phyloP scores from a whole-genome alignment of 768 basidiomycete genomes.

The Glaciozyma martinii region DNA sequence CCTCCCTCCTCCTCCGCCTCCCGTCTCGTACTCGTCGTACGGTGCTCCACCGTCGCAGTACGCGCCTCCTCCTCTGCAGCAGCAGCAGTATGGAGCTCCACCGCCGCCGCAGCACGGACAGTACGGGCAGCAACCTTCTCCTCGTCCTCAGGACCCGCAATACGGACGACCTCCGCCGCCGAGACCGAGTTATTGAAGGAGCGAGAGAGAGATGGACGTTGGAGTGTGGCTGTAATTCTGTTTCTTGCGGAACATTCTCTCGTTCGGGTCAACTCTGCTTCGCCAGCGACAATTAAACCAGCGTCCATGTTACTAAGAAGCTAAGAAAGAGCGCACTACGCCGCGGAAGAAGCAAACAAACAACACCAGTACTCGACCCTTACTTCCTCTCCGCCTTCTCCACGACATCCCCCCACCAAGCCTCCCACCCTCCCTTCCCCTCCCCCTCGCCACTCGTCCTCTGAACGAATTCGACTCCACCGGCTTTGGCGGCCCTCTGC shows the following conservation, averaged over 20 bases:
- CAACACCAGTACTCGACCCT: background rate
- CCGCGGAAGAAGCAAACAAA: background rate
- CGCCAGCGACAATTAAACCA: too few species aligned
- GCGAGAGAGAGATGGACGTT: too few species aligned
- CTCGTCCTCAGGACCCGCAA: background rate
- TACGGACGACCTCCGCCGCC: too few species aligned
- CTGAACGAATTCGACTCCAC: too few species aligned
- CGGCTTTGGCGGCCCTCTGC: constrained; percentile 10
- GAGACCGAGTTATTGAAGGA: too few species aligned
- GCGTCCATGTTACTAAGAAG: too few species aligned
- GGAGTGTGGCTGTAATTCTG: too few species aligned
- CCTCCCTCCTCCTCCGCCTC: constrained; percentile 10
- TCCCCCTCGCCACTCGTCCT: background rate
- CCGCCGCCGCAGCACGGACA: background rate
- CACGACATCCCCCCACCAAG: background rate
- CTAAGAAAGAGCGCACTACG: too few species aligned
- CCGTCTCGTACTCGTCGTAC: constrained; percentile 4
- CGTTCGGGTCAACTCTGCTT: too few species aligned
- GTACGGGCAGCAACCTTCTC: constrained; percentile 3
- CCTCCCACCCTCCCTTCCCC: background rate
- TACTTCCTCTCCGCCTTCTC: constrained; percentile 2
- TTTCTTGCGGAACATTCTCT: too few species aligned
- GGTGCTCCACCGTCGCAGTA: constrained; percentile 7
- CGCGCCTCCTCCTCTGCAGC: background rate
- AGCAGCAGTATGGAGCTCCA: background rate